Evolutionary conservation across 352 stramenopile genomes (phyloP).

Genomic region (Phytophthora cryptogea): DNA sequence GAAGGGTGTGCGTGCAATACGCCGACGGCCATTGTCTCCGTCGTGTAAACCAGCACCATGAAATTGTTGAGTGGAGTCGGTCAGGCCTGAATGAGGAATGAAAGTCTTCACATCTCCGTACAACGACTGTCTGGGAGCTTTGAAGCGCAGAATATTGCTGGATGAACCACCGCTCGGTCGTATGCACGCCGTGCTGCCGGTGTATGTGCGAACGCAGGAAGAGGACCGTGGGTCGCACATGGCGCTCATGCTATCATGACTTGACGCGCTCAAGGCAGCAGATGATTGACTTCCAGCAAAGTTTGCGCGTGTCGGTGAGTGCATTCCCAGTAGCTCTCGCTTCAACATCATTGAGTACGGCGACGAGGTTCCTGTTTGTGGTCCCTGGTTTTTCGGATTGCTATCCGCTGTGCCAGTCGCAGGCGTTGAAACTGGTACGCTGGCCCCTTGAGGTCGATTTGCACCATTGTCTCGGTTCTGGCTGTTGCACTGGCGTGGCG

Average conservation of each 20-base stretch:
- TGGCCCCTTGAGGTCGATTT: conserved; percentile 7
- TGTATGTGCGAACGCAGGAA: conserved; percentile 35
- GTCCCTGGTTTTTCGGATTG: conserved; percentile 26
- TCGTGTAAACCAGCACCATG: conserved; percentile 23
- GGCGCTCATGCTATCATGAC: conserved; percentile 27
- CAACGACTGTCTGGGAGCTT: conserved; percentile 59
- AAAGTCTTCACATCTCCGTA: conserved; percentile 67
- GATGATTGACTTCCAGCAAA: conserved; percentile 20
- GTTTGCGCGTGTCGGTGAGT: conserved; percentile 44
- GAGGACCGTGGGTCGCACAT: conserved; percentile 33
- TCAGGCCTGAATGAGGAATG: conserved; percentile 50
- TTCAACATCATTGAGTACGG: conserved; percentile 81
- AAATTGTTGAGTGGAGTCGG: conserved; percentile 42
- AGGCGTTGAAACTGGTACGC: conserved; percentile 4
- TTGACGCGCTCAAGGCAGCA: conserved; percentile 23
- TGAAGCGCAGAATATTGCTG: conserved; percentile 79
- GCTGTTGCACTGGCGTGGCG: conserved; percentile 37
- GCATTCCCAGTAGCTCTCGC: conserved; percentile 73
- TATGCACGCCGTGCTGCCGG: conserved; percentile 36
- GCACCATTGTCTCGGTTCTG: conserved; percentile 24
- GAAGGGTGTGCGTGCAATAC: conserved; percentile 94
- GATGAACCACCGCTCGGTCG: conserved; percentile 40
- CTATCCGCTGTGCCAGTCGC: conserved; percentile 5
- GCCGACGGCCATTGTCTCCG: conserved; percentile 43
- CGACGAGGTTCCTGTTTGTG: conserved; percentile 25